Conservation (phyloP, 2,329 filamentous ascomycete genomes). For the Aciculosporium take region DNA sequence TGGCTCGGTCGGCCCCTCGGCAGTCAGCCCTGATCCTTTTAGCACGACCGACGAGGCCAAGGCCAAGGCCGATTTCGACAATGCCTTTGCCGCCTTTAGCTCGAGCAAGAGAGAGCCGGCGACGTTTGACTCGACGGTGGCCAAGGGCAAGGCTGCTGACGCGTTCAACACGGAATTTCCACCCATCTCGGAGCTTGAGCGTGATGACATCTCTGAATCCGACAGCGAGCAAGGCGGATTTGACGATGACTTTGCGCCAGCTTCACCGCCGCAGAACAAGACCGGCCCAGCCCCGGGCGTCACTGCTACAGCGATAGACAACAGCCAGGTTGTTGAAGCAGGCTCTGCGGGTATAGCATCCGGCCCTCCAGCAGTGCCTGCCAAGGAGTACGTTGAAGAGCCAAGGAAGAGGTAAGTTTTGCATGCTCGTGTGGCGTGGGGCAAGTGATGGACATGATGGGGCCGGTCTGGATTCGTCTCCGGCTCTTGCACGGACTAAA, state of each 20-base stretch:
- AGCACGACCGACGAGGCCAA: slow-evolving; percentile 38
- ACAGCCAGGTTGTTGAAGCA: slow-evolving; percentile 3
- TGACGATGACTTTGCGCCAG: slow-evolving; percentile 79
- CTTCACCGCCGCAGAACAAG: slow-evolving; percentile 33
- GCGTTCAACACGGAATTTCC: slow-evolving; percentile 71
- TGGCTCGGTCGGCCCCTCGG: slow-evolving; percentile 6
- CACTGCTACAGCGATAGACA: not conserved
- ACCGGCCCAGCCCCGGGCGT: slow-evolving; percentile 8
- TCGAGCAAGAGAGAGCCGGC: slow-evolving; percentile 33
- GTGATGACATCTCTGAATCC: slow-evolving; percentile 72
- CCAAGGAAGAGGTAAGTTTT: slow-evolving; percentile 14
- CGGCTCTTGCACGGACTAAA: not conserved
- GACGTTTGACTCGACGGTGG: slow-evolving; percentile 23
- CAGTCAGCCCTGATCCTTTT: slow-evolving; percentile 32
- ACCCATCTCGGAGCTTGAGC: slow-evolving; percentile 75
- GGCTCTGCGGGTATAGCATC: not conserved
- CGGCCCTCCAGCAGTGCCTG: slow-evolving; percentile 10
- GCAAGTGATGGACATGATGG: no score
- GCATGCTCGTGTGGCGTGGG: not conserved
- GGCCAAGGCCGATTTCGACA: slow-evolving; percentile 71
- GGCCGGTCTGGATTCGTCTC: not conserved
- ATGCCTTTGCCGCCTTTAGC: slow-evolving; percentile 65
- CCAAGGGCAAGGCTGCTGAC: slow-evolving; percentile 28
- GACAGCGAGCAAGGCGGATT: slow-evolving; percentile 71
- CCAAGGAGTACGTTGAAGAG: slow-evolving; percentile 13